phyloP scores from a whole-genome alignment of 1,284 basidiomycete species.

The Apiotrichum gamsii region DNA sequence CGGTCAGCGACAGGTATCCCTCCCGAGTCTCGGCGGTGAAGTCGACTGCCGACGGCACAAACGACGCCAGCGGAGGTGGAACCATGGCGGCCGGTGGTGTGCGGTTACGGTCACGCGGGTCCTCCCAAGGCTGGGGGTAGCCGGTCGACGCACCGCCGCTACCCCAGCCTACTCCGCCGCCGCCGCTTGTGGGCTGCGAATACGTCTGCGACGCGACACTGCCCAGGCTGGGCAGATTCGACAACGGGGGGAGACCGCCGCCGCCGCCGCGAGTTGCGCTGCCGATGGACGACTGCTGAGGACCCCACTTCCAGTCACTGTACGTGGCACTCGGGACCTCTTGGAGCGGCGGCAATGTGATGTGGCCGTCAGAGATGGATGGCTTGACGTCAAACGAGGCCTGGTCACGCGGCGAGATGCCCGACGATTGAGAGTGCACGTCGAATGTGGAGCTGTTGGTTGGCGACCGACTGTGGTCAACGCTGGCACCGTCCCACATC shows the following conservation, averaged over 20 bases:
- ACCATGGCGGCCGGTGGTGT: neutral
- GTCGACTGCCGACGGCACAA: conserved; percentile 8
- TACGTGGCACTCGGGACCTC: conserved; percentile 5
- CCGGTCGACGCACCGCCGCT: neutral
- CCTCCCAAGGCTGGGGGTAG: neutral
- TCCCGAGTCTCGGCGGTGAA: conserved; percentile 1
- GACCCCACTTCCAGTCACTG: conserved; percentile 8
- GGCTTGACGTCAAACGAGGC: neutral
- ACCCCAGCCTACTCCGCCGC: no score
- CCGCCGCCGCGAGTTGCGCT: neutral
- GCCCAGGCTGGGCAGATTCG: conserved; percentile 9
- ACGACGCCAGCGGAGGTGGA: neutral
- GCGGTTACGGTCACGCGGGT: no score
- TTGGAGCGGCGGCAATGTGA: conserved; percentile 12
- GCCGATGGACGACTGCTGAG: neutral
- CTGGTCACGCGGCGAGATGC: conserved; percentile 2
- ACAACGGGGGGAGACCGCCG: conserved; percentile 1
- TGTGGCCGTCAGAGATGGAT: neutral
- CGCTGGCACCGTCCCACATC: conserved; percentile 5
- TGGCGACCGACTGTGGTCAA: conserved; percentile 7
- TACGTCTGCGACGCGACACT: conserved; percentile 6
- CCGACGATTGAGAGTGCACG: conserved; percentile 9
- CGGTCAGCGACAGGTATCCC: neutral
- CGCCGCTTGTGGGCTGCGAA: no score
- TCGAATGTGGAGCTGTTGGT: conserved; percentile 7